phyloP scores from a whole-genome alignment of 1,284 basidiomycete genomes.

The Meira nashicola region DNA sequence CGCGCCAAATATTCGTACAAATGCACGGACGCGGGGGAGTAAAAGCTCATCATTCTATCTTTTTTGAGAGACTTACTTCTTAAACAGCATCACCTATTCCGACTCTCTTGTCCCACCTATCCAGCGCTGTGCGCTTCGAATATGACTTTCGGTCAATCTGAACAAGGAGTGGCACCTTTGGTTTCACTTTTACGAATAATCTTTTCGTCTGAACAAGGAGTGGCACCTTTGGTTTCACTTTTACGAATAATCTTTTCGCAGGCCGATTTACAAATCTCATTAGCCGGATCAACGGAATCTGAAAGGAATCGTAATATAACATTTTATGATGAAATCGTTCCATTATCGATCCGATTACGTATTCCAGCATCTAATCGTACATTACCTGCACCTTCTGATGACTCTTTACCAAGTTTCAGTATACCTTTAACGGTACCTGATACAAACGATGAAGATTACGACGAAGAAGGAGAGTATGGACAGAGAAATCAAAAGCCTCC shows the following conservation, averaged over 20 bases:
- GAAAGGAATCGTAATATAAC: constrained; percentile 2
- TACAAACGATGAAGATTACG: not conserved
- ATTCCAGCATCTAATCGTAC: constrained; percentile 4
- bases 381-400: not conserved
- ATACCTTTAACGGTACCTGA: not conserved
- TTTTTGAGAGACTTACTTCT: no score
- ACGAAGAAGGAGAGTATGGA: not conserved
- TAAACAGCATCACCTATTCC: not conserved
- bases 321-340: constrained; percentile 8
- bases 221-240: not conserved
- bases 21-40: no score
- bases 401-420: not conserved
- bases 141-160: not conserved
- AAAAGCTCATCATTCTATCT: no score
- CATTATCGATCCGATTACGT: not conserved
- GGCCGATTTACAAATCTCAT: not conserved
- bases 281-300: not conserved
- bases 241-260: constrained; percentile 1
- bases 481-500: not conserved
- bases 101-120: not conserved
- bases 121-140: not conserved
- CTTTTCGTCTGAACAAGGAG: not conserved
- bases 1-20: no score
- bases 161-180: not conserved
- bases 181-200: not conserved